Conservation (phyloP, 371 early-diverging fungal genomes). For the Coemansia sp. region DNA sequence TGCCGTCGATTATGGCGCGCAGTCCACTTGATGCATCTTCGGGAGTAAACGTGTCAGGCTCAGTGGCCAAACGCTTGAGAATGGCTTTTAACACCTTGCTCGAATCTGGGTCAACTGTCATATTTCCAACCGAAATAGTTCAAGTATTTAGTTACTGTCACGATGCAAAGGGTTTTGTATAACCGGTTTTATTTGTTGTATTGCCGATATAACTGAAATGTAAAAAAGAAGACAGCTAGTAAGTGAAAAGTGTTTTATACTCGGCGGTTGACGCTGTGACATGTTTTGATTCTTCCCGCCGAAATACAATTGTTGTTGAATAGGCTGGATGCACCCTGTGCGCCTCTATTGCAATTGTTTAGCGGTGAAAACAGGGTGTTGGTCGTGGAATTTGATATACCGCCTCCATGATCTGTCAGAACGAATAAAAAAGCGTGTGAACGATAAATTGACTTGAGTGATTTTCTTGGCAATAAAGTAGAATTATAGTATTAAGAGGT, state of each 20-base stretch:
- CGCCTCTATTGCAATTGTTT: neutral
- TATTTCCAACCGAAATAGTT: neutral
- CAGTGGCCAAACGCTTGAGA: conserved; percentile 62
- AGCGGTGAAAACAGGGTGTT: neutral
- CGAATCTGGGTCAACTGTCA: neutral
- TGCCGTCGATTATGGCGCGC: conserved; percentile 72
- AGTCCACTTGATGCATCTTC: conserved; percentile 66
- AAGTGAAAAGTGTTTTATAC: neutral
- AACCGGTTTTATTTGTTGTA: too few relatives aligned
- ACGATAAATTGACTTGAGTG: neutral
- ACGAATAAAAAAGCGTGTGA: neutral
- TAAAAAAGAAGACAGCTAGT: too few relatives aligned
- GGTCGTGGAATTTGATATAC: neutral
- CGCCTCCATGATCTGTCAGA: neutral
- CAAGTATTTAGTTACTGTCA: neutral
- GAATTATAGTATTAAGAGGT: neutral
- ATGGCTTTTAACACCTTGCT: conserved; percentile 42
- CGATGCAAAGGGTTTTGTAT: neutral
- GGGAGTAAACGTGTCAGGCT: conserved; percentile 67
- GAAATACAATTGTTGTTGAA: neutral
- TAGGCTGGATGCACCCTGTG: neutral
- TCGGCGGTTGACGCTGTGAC: neutral
- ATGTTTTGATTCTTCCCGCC: neutral
- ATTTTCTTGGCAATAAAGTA: neutral
- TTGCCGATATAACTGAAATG: too few relatives aligned